Percentiles rank a stretch among this genome's conserved stretches.
Conservation (phyloP, 129 eudicot genomes). For the Flaveria brownii region DNA sequence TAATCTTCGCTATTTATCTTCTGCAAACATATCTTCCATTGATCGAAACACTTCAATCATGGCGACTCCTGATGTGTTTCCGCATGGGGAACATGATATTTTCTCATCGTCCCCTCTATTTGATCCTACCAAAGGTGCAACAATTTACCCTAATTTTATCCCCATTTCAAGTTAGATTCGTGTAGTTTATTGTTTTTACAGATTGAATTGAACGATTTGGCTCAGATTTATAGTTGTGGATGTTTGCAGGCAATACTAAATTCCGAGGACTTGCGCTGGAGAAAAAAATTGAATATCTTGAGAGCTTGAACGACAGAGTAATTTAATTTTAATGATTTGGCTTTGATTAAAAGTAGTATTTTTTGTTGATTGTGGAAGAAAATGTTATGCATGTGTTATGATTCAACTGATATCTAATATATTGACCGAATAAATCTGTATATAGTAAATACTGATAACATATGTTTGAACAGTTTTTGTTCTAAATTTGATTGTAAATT, state of each 20-base stretch:
- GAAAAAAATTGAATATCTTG: constrained; percentile 83
- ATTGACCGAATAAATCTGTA: neutral
- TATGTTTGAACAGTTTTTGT: neutral
- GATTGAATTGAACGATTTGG: neutral
- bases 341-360: neutral
- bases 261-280: constrained; percentile 66
- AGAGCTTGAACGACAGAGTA: constrained; percentile 84
- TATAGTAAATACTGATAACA: neutral
- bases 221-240: neutral
- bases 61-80: constrained; percentile 61
- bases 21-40: constrained; percentile 1
- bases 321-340: constrained; percentile 11
- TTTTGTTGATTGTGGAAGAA: neutral
- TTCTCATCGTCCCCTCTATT: constrained; percentile 44
- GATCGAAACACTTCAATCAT: constrained; percentile 40
- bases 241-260: constrained; percentile 60
- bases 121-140: constrained; percentile 50
- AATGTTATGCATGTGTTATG: neutral
- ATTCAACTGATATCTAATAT: neutral
- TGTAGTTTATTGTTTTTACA: neutral
- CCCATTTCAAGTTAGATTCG: neutral
- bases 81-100: constrained; percentile 52
- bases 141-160: constrained; percentile 16
- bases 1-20: neutral
- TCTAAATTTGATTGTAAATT: neutral